Base-by-base conservation (phyloP, 2,329 filamentous ascomycete genomes). In the Cladophialophora psammophila region DNA sequence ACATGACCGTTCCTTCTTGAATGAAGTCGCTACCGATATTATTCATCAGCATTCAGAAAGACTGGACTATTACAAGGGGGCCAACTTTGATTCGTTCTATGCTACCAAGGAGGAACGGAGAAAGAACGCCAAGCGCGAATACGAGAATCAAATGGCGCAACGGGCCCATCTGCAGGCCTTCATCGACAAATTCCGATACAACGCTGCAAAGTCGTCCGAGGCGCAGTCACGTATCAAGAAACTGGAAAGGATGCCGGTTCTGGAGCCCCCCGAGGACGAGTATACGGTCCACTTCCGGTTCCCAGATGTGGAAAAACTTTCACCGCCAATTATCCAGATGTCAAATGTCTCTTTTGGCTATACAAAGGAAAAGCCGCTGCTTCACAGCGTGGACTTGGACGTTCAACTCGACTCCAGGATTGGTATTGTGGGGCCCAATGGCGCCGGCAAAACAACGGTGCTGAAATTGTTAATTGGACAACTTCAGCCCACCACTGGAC, bases 141-240 rank as follows among this genome's bases (percentile, higher is more conserved):
- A 99, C 81, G 95, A 99, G 81, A 98, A 96, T 80, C 95, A 99
- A 78, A 97, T 98, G 93, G 93, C 86, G 0, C 89, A 94, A 80
- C 88, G 95, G 73, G 93, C 93, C 36, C 95, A 99, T 84, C 82
- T 99, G 70, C 95, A 99, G 83, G 90, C 92, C 34, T 99, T 99
- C 81, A 99, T 99, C 82, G 95, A 99, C 86, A 99, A 99, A 82
- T 99, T 99, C 86, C 89, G 95, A 61, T 99, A 99, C 86, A 99
- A 99, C 77, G 95, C 95, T 34, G 95, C 94, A 76, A 99, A 99
- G 80, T 97, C 95, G 0, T 97, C 94, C 8, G 95, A 99, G 84
- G 95, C 95, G 1, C 95, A 99, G 78, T 98, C 94, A 0, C 90
- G 95, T 76, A 98, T 99, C 87, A 99, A 99, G 86, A 99, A 99